Evolutionary conservation across 2,329 filamentous ascomycete genomes (phyloP).

Genomic region (Talaromyces funiculosus): DNA sequence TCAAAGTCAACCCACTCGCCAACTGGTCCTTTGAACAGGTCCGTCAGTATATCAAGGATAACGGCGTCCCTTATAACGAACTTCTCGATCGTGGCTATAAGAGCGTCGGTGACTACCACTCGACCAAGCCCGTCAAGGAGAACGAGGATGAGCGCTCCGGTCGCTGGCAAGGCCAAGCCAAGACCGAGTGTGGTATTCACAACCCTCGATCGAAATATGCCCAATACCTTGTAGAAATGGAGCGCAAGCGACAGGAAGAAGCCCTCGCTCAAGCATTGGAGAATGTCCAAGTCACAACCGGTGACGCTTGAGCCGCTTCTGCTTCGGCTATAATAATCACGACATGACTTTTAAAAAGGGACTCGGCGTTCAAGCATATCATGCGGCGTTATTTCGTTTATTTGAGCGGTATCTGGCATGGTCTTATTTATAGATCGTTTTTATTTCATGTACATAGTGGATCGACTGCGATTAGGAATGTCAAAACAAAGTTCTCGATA

Average conservation of each 20-base stretch:
- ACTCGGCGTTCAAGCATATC: neutral
- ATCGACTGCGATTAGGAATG: neutral
- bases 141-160: constrained; percentile 94
- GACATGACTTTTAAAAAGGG: neutral
- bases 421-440: constrained; percentile 3
- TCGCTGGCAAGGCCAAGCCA: constrained; percentile 90
- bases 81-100: constrained; percentile 94
- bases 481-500: constrained; percentile 1
- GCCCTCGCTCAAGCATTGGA: constrained; percentile 44
- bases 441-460: constrained; percentile 8
- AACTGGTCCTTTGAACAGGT: constrained; percentile 93
- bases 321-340: neutral
- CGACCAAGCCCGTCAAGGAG: constrained; percentile 80
- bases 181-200: constrained; percentile 98
- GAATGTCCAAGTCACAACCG: constrained; percentile 19
- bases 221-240: constrained; percentile 70
- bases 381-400: constrained; percentile 8
- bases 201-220: constrained; percentile 94
- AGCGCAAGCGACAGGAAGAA: constrained; percentile 60
- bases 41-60: constrained; percentile 74
- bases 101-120: constrained; percentile 97
- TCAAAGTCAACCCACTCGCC: constrained; percentile 97
- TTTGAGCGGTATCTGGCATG: constrained; percentile 6
- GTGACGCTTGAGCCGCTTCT: constrained; percentile 21
- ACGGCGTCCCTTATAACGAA: constrained; percentile 89